These are phyloP conservation scores for Diversispora epigaea DNA, from an alignment of 192 early-diverging fungal genomes.

Conservation along the genomic window DNA sequence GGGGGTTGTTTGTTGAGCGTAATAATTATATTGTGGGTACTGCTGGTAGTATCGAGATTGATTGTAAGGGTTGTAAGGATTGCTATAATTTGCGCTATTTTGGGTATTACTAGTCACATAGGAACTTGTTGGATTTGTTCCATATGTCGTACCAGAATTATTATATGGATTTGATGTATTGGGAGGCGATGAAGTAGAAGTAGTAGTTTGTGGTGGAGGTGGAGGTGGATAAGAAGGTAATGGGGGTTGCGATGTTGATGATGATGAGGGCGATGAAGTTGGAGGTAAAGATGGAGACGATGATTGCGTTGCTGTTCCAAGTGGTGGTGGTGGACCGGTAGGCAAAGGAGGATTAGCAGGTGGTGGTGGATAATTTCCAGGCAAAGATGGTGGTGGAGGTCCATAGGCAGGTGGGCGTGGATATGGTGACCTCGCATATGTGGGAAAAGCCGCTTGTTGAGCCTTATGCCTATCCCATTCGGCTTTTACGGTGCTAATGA, in stretches of 20 bases:
- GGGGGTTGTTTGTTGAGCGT: neutral
- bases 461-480: conserved; percentile 63
- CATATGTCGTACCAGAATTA: conserved; percentile 10
- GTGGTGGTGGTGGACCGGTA: conserved; percentile 34
- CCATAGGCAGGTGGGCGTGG: conserved; percentile 32
- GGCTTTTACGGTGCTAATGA: conserved; percentile 73
- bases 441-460: conserved; percentile 32
- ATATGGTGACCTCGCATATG: conserved; percentile 32
- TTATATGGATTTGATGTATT: conserved; percentile 22
- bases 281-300: conserved; percentile 23
- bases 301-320: conserved; percentile 23
- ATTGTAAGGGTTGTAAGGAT: conserved; percentile 32
- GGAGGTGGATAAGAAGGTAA: conserved; percentile 30
- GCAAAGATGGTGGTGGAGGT: conserved; percentile 35
- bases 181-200: conserved; percentile 15
- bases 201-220: conserved; percentile 29
- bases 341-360: conserved; percentile 44
- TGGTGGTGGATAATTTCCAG: conserved; percentile 31
- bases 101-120: neutral
- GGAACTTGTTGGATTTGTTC: neutral
- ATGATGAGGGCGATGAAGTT: conserved; percentile 27
- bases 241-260: conserved; percentile 31
- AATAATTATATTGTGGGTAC: conserved; percentile 25
- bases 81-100: neutral
- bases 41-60: conserved; percentile 28